These are phyloP conservation scores for Ceratocystis cubensis DNA, from an alignment of 2,329 filamentous ascomycete species.

Conservation along the genomic window DNA sequence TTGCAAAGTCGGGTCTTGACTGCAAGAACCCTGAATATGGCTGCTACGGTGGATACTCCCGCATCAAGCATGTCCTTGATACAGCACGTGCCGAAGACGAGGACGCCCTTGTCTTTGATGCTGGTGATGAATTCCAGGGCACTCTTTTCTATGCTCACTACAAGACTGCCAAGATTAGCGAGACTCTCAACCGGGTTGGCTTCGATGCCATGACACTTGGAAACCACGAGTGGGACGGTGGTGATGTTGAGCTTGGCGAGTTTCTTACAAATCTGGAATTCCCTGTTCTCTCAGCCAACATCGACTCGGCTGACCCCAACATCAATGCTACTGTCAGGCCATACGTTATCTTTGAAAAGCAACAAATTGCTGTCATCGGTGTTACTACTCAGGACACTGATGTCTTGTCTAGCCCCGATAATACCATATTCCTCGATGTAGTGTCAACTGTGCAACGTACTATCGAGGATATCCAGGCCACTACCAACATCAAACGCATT, in stretches of 20 bases:
- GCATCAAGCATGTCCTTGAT: conserved; percentile 49
- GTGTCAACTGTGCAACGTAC: conserved; percentile 47
- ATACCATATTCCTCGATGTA: conserved; percentile 46
- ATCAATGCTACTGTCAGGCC: conserved; percentile 53
- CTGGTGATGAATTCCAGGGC: conserved; percentile 58
- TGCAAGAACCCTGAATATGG: conserved; percentile 44
- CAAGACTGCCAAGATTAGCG: conserved; percentile 54
- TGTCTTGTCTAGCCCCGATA: conserved; percentile 45
- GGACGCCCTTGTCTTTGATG: conserved; percentile 52
- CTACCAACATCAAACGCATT: conserved; percentile 51
- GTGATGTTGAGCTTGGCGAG: conserved; percentile 48
- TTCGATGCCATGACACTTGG: conserved; percentile 57
- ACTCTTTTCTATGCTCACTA: conserved; percentile 57
- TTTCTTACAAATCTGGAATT: conserved; percentile 54
- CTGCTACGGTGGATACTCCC: conserved; percentile 52
- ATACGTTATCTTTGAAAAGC: conserved; percentile 50
- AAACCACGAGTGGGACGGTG: conserved; percentile 55
- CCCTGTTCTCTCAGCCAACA: conserved; percentile 50
- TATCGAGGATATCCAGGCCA: conserved; percentile 48
- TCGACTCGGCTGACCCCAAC: conserved; percentile 45
- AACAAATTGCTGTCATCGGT: conserved; percentile 50
- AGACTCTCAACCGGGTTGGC: conserved; percentile 51
- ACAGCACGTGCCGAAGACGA: conserved; percentile 43
- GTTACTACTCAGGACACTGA: conserved; percentile 49
- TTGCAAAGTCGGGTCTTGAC: conserved; percentile 47